Evolutionary conservation across 2,329 filamentous ascomycete genomes (phyloP), one percentile per base, ranked within the genome.

Genomic region (Cercospora sp.): DNA sequence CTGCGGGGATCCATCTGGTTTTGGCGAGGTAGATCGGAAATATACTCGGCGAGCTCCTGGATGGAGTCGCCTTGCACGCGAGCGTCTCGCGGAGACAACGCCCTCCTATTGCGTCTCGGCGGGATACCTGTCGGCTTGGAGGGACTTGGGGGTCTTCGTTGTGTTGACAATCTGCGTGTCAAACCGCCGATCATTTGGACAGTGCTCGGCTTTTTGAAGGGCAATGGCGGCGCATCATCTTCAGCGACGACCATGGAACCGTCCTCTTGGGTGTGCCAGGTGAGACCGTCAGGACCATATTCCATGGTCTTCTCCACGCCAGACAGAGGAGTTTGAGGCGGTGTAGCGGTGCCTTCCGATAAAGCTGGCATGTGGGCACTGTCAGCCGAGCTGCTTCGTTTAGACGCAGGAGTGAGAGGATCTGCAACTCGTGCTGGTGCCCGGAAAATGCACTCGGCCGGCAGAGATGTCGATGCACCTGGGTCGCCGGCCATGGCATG

Each of bases 371-470:
- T 9, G 9, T 45, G 61, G 1, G 63, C 63, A 20, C 64, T 67
- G 31, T 67, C 69, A 10, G 64, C 53, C 12, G 60, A 67, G 28
- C 55, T 63, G 36, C 69, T 59, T 23, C 65, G 59, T 28, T 65
- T 53, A 13, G 67, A 68, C 9, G 63, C 62, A 23, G 62, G 62
- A 26, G 48, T 64, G 18, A 18, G 36, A 33, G 45, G 45, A 42
- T 66, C 18, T 5, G n/a, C 30, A 28, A n/a, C 20, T 59, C 67
- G 67, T 30, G 42, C 53, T 23, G 69, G 69, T 16, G 69, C 66
- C 42, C 74, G 72, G 58, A 77, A 76, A 18, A 78, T 69, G 40
- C 67, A 63, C 12, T 77, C 72, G 13, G 72, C 74, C 18, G 75
- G 71, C 23, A 76, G 61, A 5, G 72, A 65, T 40, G 62, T 63